Base-by-base conservation (phyloP, 495 filamentous ascomycete species). In the Penicillium diatomitis region DNA sequence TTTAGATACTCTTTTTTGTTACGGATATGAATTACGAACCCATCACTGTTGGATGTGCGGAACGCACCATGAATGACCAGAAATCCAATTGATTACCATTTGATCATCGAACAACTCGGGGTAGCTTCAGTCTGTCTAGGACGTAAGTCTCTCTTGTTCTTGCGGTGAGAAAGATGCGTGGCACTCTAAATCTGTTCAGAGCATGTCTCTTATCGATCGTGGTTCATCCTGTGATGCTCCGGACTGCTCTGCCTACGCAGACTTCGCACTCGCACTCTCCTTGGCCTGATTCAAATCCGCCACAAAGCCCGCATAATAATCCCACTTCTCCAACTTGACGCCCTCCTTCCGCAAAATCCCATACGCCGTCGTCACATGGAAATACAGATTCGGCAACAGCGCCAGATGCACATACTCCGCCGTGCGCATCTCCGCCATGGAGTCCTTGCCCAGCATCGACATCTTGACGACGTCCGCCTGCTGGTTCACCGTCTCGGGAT, bases 341-440 rank as follows among this genome's bases (percentile, higher is more conserved):
- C 81, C 81, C 58, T 78, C 71, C 52, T 61, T 69, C 37, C 81
- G 60, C 38, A 84, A 51, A 51, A 85, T 76, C 4, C 56, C 67
- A 65, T 84, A 84, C 12, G 78, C 66, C 6, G 71, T 81, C 2
- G 55, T 62, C 31, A 77, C 32, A 62, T 84, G 82, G 59, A 86
- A 84, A 51, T 70, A 79, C 39, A 82, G 67, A 57, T 84, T 80
- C 39, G 81, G 78, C 31, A 75, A 12, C 4, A 65, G 62, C 44
- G 66, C 71, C 3, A 56, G 57, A 46, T 63, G 43, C 27, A 75
- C 54, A 59, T 75, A 77, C 2, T 29, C 44, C 10, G 54, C 48
- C 3, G 53, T 49, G n/a, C 49, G 60, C 44, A 60, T 54, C 3
- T 55, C 42, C 10, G 49, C 41, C 11, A 6, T 37, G 8, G 3